Conservation (phyloP, 164 flowering plant species). For the Nymphaea thermarum region DNA sequence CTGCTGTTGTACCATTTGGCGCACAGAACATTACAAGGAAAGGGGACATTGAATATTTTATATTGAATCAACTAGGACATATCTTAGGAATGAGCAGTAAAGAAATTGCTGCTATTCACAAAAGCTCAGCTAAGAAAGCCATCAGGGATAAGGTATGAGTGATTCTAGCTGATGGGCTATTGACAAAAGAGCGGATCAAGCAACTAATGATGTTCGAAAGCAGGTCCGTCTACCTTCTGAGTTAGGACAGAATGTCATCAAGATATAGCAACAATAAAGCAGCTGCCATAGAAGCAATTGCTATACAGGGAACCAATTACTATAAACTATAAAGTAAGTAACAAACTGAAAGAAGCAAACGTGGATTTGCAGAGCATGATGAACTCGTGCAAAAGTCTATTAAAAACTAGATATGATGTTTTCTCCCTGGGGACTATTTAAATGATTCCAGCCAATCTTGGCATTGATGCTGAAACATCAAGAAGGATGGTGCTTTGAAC, state of each 20-base stretch:
- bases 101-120: constrained; percentile 66
- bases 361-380: constrained; percentile 63
- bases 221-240: constrained; percentile 71
- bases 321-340: constrained; percentile 58
- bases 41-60: constrained; percentile 59
- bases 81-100: constrained; percentile 55
- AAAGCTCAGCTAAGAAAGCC: constrained; percentile 73
- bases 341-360: constrained; percentile 71
- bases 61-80: constrained; percentile 68
- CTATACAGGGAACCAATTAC: constrained; percentile 55
- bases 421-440: constrained; percentile 86
- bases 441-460: constrained; percentile 69
- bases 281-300: constrained; percentile 72
- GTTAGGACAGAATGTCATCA: constrained; percentile 72
- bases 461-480: constrained; percentile 62
- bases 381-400: constrained; percentile 57
- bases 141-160: constrained; percentile 82
- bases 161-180: constrained; percentile 87
- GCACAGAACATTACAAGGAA: constrained; percentile 50
- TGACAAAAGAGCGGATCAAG: constrained; percentile 69
- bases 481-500: constrained; percentile 58
- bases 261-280: constrained; percentile 77
- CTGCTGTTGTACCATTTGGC: constrained; percentile 51
- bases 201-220: constrained; percentile 72
- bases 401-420: constrained; percentile 68